These are phyloP conservation scores for Aegilops tauschii DNA, from an alignment of 176 grass and related monocot genomes.

Conservation along the genomic window DNA sequence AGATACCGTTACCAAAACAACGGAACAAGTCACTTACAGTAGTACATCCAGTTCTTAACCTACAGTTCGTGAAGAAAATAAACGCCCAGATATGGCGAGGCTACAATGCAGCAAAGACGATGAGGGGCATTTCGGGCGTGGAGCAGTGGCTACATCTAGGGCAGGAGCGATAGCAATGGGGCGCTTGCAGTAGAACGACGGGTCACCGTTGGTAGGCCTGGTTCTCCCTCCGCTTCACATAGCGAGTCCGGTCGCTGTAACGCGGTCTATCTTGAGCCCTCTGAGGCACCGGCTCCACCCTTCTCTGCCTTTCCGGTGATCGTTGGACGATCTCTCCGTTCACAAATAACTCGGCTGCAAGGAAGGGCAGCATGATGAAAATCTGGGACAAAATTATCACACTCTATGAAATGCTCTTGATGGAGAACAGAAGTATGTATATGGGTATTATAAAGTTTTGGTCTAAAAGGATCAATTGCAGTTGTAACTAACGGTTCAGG, in stretches of 20 bases:
- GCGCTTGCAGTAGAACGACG: neutral
- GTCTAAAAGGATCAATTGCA: neutral
- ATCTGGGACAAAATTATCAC: neutral
- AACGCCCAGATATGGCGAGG: neutral
- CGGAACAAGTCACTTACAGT: neutral
- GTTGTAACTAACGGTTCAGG: neutral
- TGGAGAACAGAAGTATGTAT: neutral
- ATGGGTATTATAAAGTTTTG: neutral
- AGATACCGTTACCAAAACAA: neutral
- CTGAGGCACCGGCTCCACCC: constrained; percentile 83
- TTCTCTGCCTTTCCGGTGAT: constrained; percentile 91
- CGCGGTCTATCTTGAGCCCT: constrained; percentile 89
- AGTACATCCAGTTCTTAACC: neutral
- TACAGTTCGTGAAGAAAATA: constrained; percentile 9
- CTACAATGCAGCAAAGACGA: constrained; percentile 1
- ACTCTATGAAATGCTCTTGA: neutral
- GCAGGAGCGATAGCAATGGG: neutral
- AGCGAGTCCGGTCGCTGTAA: constrained; percentile 87
- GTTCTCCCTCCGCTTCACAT: constrained; percentile 83
- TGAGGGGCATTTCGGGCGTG: neutral
- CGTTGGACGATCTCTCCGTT: constrained; percentile 90
- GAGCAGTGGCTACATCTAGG: neutral
- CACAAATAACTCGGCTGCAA: constrained; percentile 91
- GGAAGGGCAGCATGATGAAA: constrained; percentile 32
- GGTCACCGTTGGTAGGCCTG: constrained; percentile 54